Conservation (phyloP, 2,329 filamentous ascomycete genomes). For the Fusarium sp. region DNA sequence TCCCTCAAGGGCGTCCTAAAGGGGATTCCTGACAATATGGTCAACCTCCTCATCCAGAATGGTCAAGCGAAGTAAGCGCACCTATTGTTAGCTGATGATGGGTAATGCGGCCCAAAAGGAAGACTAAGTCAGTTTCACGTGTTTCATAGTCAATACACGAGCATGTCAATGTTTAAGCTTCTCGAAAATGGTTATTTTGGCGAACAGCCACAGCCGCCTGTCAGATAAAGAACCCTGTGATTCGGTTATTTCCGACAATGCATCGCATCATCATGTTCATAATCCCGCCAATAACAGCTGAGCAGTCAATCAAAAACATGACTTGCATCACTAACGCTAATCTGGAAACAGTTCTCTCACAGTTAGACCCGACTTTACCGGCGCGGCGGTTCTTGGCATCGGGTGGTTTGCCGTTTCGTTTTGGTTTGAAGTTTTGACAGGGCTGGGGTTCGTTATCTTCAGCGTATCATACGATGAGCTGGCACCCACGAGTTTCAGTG, state of each 20-base stretch:
- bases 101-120: neutral
- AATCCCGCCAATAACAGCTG: neutral
- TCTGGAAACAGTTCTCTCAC: slow-evolving; percentile 8
- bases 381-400: neutral
- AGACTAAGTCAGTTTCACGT: slow-evolving; percentile 4
- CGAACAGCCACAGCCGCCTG: slow-evolving; percentile 11
- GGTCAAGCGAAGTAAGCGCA: neutral
- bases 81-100: neutral
- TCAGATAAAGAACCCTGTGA: neutral
- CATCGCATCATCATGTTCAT: neutral
- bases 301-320: neutral
- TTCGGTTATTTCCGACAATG: slow-evolving; percentile 14
- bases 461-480: neutral
- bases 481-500: neutral
- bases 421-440: neutral
- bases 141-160: slow-evolving; percentile 18
- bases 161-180: slow-evolving; percentile 19
- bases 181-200: slow-evolving; percentile 7
- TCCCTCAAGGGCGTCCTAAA: neutral
- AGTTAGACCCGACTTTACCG: neutral
- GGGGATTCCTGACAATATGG: neutral
- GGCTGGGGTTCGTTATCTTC: neutral
- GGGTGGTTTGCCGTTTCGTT: slow-evolving; percentile 2
- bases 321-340: neutral
- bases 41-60: neutral